Evolutionary conservation across 2,329 filamentous ascomycete genomes (phyloP).

Genomic region (Xylariaceae sp.): DNA sequence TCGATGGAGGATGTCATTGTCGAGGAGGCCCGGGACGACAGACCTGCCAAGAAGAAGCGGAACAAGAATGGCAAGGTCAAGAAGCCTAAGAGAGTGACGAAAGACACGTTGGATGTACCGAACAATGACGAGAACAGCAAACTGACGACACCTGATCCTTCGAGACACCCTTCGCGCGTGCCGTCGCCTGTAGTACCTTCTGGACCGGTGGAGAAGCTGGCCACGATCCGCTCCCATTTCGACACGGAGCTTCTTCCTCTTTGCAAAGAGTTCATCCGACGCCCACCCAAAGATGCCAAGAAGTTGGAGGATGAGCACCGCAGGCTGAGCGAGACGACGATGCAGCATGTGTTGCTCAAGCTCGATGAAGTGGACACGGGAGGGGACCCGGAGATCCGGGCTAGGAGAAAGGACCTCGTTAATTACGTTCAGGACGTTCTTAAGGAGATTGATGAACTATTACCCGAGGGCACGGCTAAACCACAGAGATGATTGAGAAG

Average conservation of each 20-base stretch:
- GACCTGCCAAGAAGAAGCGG: conserved; percentile 41
- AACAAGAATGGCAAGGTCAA: conserved; percentile 31
- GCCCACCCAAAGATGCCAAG: conserved; percentile 61
- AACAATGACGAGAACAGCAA: conserved; percentile 33
- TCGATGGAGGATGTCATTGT: conserved; percentile 43
- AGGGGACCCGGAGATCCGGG: conserved; percentile 61
- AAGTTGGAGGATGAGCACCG: conserved; percentile 72
- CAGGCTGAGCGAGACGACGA: conserved; percentile 68
- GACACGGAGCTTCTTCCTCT: conserved; percentile 60
- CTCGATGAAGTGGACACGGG: conserved; percentile 72
- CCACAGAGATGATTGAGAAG: conserved; percentile 18
- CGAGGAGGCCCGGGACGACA: conserved; percentile 40
- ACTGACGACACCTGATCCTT: conserved; percentile 31
- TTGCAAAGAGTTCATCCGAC: conserved; percentile 56
- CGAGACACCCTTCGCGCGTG: conserved; percentile 37
- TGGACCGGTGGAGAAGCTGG: conserved; percentile 57
- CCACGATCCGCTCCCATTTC: conserved; percentile 63
- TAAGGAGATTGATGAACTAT: conserved; percentile 55
- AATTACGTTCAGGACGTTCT: conserved; percentile 65
- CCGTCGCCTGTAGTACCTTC: conserved; percentile 35
- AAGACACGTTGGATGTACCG: conserved; percentile 40
- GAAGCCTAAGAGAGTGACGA: conserved; percentile 40
- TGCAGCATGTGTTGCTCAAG: conserved; percentile 74
- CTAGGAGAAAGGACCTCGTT: conserved; percentile 68
- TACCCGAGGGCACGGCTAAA: conserved; percentile 20